Conservation (phyloP, 768 basidiomycete genomes). For the Xanthoconium purpureum region DNA sequence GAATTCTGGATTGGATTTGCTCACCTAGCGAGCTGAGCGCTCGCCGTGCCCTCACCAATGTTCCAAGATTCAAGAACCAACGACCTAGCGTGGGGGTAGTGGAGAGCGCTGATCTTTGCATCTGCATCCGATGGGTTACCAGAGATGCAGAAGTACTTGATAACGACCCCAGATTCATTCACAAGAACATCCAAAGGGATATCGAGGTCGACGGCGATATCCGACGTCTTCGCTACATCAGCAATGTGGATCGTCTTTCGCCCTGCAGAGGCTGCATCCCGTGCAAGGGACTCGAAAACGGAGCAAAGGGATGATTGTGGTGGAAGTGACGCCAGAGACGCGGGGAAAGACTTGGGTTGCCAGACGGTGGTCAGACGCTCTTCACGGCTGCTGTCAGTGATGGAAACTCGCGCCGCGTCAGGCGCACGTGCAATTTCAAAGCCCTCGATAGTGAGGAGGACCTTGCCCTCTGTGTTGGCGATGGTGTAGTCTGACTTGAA, state of each 20-base stretch:
- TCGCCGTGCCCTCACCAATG: constrained; percentile 3
- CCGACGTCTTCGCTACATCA: constrained; percentile 21
- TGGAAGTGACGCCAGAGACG: constrained; percentile 8
- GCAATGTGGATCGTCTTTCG: constrained; percentile 26
- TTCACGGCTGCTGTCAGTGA: constrained; percentile 25
- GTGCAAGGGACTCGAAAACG: constrained; percentile 17
- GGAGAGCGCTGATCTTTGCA: constrained; percentile 15
- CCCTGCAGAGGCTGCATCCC: constrained; percentile 16
- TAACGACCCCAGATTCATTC: constrained; percentile 11
- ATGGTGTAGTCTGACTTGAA: constrained; percentile 28
- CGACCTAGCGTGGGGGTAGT: constrained; percentile 12
- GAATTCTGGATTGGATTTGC: not conserved
- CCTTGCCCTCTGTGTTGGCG: constrained; percentile 26
- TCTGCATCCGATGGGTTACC: constrained; percentile 20
- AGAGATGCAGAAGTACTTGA: constrained; percentile 21
- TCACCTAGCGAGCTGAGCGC: constrained; percentile 12
- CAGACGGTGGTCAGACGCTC: constrained; percentile 32
- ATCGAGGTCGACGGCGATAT: constrained; percentile 19
- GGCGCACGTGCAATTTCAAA: constrained; percentile 34
- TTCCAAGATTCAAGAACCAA: constrained; percentile 22
- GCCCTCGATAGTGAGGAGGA: constrained; percentile 33
- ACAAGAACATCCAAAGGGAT: constrained; percentile 13
- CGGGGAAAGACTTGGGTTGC: constrained; percentile 31
- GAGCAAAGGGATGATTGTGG: constrained; percentile 8
- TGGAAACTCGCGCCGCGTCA: constrained; percentile 23